Evolutionary conservation across 805 yeast species (phyloP).

Genomic region (Kuraishia capsulata): DNA sequence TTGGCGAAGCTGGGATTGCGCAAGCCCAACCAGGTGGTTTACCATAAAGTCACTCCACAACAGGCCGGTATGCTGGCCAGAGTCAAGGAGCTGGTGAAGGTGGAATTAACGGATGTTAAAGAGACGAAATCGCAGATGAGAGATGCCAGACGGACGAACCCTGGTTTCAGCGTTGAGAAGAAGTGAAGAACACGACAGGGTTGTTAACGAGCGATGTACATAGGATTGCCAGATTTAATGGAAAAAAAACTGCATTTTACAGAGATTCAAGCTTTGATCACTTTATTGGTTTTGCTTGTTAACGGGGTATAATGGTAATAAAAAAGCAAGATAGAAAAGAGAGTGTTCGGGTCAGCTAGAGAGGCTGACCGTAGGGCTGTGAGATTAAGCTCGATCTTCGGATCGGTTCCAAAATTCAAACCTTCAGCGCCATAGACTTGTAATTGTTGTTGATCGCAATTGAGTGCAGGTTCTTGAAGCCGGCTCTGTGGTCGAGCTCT

Average conservation of each 20-base stretch:
- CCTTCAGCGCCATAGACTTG: not conserved
- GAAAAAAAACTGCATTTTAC: not conserved
- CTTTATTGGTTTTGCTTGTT: too few relatives aligned
- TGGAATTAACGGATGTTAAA: constrained; percentile 56
- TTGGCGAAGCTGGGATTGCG: constrained; percentile 67
- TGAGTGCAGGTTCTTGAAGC: constrained; percentile 2
- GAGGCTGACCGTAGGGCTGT: too few relatives aligned
- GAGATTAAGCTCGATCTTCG: not conserved
- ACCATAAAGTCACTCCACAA: constrained; percentile 64
- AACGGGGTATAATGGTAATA: not conserved
- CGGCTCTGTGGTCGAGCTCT: constrained; percentile 3
- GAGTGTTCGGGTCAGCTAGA: too few relatives aligned
- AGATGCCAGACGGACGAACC: constrained; percentile 45
- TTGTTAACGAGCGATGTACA: not conserved
- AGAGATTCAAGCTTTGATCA: not conserved
- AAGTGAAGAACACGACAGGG: not conserved
- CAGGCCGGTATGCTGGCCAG: constrained; percentile 78
- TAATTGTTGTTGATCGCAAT: constrained; percentile 3
- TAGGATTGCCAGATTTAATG: too few relatives aligned
- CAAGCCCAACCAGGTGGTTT: constrained; percentile 64
- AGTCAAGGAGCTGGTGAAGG: constrained; percentile 80
- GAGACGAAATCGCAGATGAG: constrained; percentile 45
- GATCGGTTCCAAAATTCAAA: not conserved
- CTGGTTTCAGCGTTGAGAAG: constrained; percentile 51
- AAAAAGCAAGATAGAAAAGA: not conserved